Evolutionary conservation across 163 green algal genomes (phyloP).

Genomic region (Chlorella variabilis): DNA sequence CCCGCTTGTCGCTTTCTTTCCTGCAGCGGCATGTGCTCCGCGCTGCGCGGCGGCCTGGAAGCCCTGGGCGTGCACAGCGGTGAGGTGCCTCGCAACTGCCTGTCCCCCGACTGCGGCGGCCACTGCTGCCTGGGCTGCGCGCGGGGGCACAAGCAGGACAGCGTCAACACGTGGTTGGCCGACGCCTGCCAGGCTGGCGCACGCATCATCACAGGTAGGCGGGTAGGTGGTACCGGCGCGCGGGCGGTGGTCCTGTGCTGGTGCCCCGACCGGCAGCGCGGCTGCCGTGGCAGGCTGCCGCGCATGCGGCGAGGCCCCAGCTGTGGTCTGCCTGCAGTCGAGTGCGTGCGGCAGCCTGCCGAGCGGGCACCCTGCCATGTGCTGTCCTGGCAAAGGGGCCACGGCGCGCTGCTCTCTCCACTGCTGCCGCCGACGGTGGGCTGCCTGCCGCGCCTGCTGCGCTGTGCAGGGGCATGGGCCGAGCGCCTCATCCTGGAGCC

Average conservation of each 20-base stretch:
- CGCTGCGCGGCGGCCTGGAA: constrained; percentile 55
- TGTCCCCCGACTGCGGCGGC: constrained; percentile 42
- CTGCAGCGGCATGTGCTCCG: constrained; percentile 40
- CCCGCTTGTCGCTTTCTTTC: not conserved
- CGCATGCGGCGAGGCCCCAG: too few species aligned
- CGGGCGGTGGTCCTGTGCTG: too few species aligned
- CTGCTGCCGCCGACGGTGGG: too few species aligned
- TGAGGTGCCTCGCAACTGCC: constrained; percentile 73
- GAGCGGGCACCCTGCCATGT: too few species aligned
- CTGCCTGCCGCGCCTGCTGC: too few species aligned
- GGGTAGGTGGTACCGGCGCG: too few species aligned
- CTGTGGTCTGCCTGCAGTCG: too few species aligned
- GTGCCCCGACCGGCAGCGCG: not conserved
- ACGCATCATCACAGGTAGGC: constrained; percentile 55
- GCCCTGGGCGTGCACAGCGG: constrained; percentile 52
- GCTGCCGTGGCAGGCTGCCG: too few species aligned
- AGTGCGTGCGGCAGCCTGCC: too few species aligned
- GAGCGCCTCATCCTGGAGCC: constrained; percentile 23
- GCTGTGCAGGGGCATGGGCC: constrained; percentile 18
- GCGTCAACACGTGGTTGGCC: constrained; percentile 63
- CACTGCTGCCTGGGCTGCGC: constrained; percentile 62
- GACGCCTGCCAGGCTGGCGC: constrained; percentile 63
- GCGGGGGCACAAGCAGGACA: constrained; percentile 64
- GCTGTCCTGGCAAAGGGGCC: too few species aligned
- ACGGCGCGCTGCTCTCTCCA: too few species aligned